A percentile compares a stretch with the other conserved stretches of the same genome.
phyloP scores from a whole-genome alignment of 2,329 filamentous ascomycete genomes.

The Hypomyces rosellus region DNA sequence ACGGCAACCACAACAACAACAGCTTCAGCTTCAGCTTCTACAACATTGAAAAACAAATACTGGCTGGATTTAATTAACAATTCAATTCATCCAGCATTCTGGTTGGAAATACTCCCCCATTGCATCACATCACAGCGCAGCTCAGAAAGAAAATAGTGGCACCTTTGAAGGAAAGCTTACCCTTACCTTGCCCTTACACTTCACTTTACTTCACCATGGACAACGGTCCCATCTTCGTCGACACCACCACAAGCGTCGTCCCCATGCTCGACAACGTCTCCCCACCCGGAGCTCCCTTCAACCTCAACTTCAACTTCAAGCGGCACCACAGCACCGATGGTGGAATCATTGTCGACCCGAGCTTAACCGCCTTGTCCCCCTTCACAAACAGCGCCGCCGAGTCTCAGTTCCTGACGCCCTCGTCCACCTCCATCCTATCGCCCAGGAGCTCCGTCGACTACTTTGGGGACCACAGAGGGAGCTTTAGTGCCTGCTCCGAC shows the following conservation, averaged over 20 bases:
- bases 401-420: conserved; percentile 6
- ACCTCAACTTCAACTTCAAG: conserved; percentile 5
- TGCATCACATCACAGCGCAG: too few species aligned
- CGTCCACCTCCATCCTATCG: neutral
- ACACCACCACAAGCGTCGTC: conserved; percentile 1
- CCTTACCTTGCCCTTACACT: too few species aligned
- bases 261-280: conserved; percentile 5
- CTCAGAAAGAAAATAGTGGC: too few species aligned
- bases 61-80: too few species aligned
- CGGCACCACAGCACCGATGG: neutral
- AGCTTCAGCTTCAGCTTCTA: too few species aligned
- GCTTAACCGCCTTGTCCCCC: conserved; percentile 3
- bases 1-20: too few species aligned
- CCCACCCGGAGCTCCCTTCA: neutral
- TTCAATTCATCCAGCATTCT: too few species aligned
- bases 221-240: conserved; percentile 4
- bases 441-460: conserved; percentile 9
- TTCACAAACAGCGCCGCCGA: conserved; percentile 5
- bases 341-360: conserved; percentile 6
- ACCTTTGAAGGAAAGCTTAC: too few species aligned
- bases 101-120: too few species aligned
- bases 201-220: neutral
- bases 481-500: conserved; percentile 3
- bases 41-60: too few species aligned
- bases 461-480: conserved; percentile 6